Evolutionary conservation across 345 rosid species (phyloP).

Genomic region (Anastatica hierochuntica): DNA sequence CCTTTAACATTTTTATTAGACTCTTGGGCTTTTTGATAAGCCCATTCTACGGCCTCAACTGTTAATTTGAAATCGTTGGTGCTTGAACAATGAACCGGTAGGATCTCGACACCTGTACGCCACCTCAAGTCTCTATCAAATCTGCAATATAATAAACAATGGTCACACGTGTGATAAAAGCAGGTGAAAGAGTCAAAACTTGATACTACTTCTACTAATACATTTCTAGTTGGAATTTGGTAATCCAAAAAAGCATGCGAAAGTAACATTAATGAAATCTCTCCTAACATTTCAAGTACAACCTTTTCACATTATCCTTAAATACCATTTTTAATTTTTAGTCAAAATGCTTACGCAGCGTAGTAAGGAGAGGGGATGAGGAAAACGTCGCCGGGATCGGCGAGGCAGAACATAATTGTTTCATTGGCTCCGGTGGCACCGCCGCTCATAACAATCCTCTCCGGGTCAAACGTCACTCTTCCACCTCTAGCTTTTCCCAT

Average conservation of each 20-base stretch:
- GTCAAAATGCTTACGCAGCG: too few relatives aligned
- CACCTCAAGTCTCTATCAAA: constrained; percentile 72
- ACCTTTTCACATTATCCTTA: background rate
- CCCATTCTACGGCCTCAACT: constrained; percentile 40
- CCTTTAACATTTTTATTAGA: constrained; percentile 57
- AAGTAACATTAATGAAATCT: constrained; percentile 4
- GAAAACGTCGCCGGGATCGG: constrained; percentile 77
- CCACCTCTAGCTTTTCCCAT: constrained; percentile 66
- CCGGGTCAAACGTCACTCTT: constrained; percentile 49
- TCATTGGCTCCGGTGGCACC: constrained; percentile 92
- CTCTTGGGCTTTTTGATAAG: constrained; percentile 38
- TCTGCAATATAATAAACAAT: constrained; percentile 27
- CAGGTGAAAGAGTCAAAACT: constrained; percentile 10
- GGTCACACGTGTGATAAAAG: constrained; percentile 13
- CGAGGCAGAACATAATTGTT: constrained; percentile 68
- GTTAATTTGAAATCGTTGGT: constrained; percentile 54
- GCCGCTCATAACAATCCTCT: constrained; percentile 72
- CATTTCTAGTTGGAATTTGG: constrained; percentile 22
- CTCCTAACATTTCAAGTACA: background rate
- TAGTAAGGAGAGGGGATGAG: constrained; percentile 79
- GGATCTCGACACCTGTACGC: constrained; percentile 58
- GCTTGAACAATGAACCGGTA: constrained; percentile 68
- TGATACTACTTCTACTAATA: constrained; percentile 5
- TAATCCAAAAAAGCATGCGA: constrained; percentile 13
- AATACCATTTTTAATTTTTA: too few relatives aligned